phyloP scores from a whole-genome alignment of 140 eudicot species.

The Senecio squalidus region DNA sequence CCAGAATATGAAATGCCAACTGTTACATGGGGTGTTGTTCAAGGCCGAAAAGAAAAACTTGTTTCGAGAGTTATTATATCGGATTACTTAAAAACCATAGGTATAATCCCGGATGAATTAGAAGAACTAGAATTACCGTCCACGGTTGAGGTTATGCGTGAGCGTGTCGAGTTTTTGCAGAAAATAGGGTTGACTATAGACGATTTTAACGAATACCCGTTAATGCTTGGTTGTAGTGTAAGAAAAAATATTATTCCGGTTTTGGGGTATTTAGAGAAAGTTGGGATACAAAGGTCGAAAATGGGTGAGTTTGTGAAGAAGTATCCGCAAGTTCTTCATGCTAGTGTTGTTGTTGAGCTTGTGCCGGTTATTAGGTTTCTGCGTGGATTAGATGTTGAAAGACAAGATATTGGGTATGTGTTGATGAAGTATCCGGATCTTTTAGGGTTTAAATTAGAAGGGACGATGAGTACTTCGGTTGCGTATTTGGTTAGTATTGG shows the following conservation, averaged over 20 bases:
- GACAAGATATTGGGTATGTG: slow-evolving; percentile 82
- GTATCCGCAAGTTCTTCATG: slow-evolving; percentile 86
- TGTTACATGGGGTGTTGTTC: slow-evolving; percentile 96
- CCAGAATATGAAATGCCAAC: slow-evolving; percentile 98
- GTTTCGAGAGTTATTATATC: slow-evolving; percentile 80
- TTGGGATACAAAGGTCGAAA: slow-evolving; percentile 70
- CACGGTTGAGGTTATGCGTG: slow-evolving; percentile 96
- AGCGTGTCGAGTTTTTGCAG: slow-evolving; percentile 88
- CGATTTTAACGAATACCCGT: slow-evolving; percentile 86
- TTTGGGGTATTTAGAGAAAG: slow-evolving; percentile 80
- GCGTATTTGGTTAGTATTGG: slow-evolving; percentile 93
- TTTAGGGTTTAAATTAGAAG: slow-evolving; percentile 90
- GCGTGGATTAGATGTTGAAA: slow-evolving; percentile 89
- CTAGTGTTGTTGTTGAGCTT: slow-evolving; percentile 91
- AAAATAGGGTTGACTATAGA: slow-evolving; percentile 81
- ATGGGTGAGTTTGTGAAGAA: slow-evolving; percentile 84
- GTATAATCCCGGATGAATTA: slow-evolving; percentile 81
- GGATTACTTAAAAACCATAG: slow-evolving; percentile 72
- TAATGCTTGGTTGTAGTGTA: slow-evolving; percentile 96
- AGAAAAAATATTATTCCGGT: slow-evolving; percentile 85
- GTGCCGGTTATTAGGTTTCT: slow-evolving; percentile 79
- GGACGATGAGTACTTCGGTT: slow-evolving; percentile 96
- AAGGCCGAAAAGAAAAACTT: slow-evolving; percentile 83
- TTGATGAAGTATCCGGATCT: slow-evolving; percentile 88
- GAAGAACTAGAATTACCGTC: slow-evolving; percentile 84